These are phyloP conservation scores for Aspergillus luchuensis DNA, from an alignment of 2,329 filamentous ascomycete species.

Conservation along the genomic window DNA sequence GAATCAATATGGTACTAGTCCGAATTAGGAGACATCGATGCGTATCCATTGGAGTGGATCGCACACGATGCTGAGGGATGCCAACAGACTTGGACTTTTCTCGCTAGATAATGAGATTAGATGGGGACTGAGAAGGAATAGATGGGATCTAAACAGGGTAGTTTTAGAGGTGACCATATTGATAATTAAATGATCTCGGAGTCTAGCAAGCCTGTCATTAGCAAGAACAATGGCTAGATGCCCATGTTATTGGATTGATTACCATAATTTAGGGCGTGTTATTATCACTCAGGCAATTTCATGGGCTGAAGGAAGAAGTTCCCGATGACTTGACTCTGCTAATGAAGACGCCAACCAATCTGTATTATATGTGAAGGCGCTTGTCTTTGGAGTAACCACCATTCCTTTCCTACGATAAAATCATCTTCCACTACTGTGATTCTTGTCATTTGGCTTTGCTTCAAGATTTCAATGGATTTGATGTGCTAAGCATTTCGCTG, in stretches of 20 bases:
- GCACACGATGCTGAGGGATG: conserved; percentile 23
- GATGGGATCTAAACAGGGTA: not conserved
- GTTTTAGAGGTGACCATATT: no score
- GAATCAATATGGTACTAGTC: not conserved
- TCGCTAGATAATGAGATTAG: not conserved
- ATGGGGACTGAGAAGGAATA: conserved; percentile 11
- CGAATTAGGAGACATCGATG: no score
- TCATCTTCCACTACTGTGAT: not conserved
- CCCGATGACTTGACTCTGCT: not conserved
- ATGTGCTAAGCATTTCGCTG: not conserved
- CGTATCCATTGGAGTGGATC: conserved; percentile 23
- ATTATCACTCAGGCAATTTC: not conserved
- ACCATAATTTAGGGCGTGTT: no score
- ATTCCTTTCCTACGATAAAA: not conserved
- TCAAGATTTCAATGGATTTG: not conserved
- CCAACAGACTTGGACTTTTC: not conserved
- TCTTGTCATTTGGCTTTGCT: not conserved
- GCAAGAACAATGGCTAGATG: no score
- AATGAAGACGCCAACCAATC: not conserved
- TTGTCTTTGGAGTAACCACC: not conserved
- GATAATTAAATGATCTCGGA: no score
- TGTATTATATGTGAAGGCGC: not conserved
- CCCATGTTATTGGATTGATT: no score
- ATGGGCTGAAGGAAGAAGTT: not conserved
- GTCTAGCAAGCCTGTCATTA: no score